Evolutionary conservation across 1,139 yeast genomes (phyloP), one percentile per base, ranked within the genome.

Genomic region (Meyerozyma elateridarum): DNA sequence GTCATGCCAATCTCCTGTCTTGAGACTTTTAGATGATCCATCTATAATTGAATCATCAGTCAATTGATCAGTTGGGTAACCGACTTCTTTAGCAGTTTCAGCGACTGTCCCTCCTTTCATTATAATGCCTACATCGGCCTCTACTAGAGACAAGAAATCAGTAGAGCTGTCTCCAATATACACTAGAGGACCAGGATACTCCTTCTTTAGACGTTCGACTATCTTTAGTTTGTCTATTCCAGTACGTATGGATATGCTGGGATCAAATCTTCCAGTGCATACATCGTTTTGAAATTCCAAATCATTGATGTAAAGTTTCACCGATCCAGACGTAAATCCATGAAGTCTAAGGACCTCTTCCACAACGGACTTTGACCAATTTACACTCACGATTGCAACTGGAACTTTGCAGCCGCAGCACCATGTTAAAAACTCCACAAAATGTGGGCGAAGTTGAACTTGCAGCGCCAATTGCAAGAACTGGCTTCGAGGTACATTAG

Each of bases 91-190:
- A n/a, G 27, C 27, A 5, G 29, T 13, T 20, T 22, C 31, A 18
- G 40, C 14, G 6, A 51, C 41, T 11, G 51, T 40, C 3, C 59
- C 55, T 3, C 61, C 61, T 11, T 55, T 61, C 31, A 79, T 61
- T 0, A 73, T 62, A 4, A 79, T 54, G 0, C 82, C 85, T 13
- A 52, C 40, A 36, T 69, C 70, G 2, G 76, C 73, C 22, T 61
- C 63, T 8, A 74, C 37, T 48, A 80, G 52, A 1, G 79, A 68
- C 22, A 77, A 52, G 11, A 79, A 54, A 52, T 82, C 91, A 0
- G 85, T 77, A 1, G 72, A 45, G 39, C 85, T 76, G 46, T 82
- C 91, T 1, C 91, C 91, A 11, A 79, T 58, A 46, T 79, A 81
- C 30, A 70, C 53, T 1, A 68, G 36, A 0, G 37, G 41, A 15